Conservation (phyloP, 2,329 filamentous ascomycete genomes). For the Xylariaceae sp. region DNA sequence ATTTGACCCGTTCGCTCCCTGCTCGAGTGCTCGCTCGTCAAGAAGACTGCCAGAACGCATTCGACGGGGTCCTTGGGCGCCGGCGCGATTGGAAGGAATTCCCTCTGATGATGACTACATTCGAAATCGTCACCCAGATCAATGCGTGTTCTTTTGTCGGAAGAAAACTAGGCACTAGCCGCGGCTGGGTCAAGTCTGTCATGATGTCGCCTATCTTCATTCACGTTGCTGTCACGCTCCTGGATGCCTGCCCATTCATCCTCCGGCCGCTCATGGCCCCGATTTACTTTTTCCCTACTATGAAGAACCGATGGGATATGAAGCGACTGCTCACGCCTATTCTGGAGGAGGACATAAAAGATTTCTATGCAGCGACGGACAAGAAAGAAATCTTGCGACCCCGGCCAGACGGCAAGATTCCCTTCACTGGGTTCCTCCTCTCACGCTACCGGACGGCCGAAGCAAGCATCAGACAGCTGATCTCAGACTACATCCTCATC, state of each 20-base stretch:
- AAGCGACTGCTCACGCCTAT: slow-evolving; percentile 6
- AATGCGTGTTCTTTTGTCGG: slow-evolving; percentile 15
- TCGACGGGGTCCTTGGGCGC: slow-evolving; percentile 1
- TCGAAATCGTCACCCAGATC: slow-evolving; percentile 8
- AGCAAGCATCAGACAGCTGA: not conserved
- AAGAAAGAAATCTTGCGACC: slow-evolving; percentile 6
- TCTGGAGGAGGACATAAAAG: slow-evolving; percentile 5
- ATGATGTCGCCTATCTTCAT: slow-evolving; percentile 9
- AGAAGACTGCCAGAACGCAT: slow-evolving; percentile 3
- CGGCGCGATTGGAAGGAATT: slow-evolving; percentile 14
- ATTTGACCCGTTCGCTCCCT: slow-evolving; percentile 13
- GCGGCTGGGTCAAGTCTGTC: slow-evolving; percentile 9
- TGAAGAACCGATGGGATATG: slow-evolving; percentile 13
- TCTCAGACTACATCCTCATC: not conserved
- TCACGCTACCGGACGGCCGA: not conserved
- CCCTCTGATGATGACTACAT: slow-evolving; percentile 2
- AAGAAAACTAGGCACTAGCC: slow-evolving; percentile 6
- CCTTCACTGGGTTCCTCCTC: slow-evolving; percentile 4
- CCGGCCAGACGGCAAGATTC: slow-evolving; percentile 8
- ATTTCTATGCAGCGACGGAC: not conserved
- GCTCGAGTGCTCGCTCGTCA: slow-evolving; percentile 5
- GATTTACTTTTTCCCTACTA: slow-evolving; percentile 7
- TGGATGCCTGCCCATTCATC: slow-evolving; percentile 1
- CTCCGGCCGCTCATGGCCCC: slow-evolving; percentile 13
- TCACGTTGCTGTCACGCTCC: slow-evolving; percentile 4